These are phyloP conservation scores for Coemansia reversa DNA, from an alignment of 192 early-diverging fungal genomes.

Conservation along the genomic window DNA sequence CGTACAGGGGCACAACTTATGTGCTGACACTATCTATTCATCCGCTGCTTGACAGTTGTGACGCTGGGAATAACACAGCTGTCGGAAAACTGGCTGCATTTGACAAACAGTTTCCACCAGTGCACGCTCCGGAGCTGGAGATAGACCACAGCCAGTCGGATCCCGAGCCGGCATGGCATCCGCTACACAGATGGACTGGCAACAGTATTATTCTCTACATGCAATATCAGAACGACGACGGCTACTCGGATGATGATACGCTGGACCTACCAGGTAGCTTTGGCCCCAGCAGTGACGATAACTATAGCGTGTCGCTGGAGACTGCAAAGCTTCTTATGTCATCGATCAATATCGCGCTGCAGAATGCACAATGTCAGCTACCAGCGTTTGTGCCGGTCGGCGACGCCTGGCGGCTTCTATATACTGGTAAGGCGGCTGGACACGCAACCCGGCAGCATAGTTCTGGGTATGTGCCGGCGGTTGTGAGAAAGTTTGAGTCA, in stretches of 20 bases:
- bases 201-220: constrained; percentile 59
- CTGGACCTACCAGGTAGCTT: constrained; percentile 3
- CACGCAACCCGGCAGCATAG: neutral
- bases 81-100: constrained; percentile 30
- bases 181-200: constrained; percentile 71
- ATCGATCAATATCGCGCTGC: constrained; percentile 67
- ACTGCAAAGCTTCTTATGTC: constrained; percentile 64
- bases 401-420: constrained; percentile 49
- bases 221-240: constrained; percentile 33
- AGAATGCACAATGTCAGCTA: constrained; percentile 65
- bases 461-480: neutral
- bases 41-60: constrained; percentile 24
- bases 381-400: constrained; percentile 62
- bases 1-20: constrained; percentile 36
- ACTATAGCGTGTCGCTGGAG: constrained; percentile 58
- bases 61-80: constrained; percentile 20
- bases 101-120: constrained; percentile 45
- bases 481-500: constrained; percentile 30
- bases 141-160: constrained; percentile 44
- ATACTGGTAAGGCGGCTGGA: constrained; percentile 29
- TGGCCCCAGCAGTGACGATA: constrained; percentile 4
- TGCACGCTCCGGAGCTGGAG: constrained; percentile 45
- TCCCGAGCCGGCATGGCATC: constrained; percentile 48
- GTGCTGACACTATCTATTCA: constrained; percentile 37
- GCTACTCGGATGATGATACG: constrained; percentile 13